Conservation (phyloP, 768 basidiomycete genomes). For the Sarcomyxa edulis region DNA sequence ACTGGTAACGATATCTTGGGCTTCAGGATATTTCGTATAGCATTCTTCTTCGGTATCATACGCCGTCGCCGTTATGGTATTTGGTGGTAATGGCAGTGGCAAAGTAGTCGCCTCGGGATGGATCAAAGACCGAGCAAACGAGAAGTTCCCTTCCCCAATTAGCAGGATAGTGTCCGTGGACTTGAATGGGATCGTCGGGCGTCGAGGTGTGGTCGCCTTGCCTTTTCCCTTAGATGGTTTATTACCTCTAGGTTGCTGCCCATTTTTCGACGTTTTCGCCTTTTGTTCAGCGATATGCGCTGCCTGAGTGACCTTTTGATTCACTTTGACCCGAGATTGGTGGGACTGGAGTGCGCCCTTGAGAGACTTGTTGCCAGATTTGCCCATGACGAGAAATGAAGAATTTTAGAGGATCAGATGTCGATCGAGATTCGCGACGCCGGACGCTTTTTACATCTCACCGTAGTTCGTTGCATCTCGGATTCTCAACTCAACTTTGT, state of each 20-base stretch:
- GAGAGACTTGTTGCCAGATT: constrained; percentile 46
- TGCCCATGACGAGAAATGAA: too few relatives aligned
- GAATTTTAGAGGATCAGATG: too few relatives aligned
- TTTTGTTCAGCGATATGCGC: constrained; percentile 49
- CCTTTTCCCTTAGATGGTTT: constrained; percentile 30
- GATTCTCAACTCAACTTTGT: too few relatives aligned
- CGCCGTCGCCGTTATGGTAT: constrained; percentile 79
- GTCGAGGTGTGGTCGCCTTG: constrained; percentile 26
- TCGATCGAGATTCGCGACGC: too few relatives aligned
- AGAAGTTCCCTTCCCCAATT: constrained; percentile 94
- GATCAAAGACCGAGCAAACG: constrained; percentile 76
- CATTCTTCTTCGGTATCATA: constrained; percentile 78
- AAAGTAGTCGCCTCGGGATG: constrained; percentile 38
- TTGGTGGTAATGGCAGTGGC: constrained; percentile 50
- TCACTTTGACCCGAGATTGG: constrained; percentile 58
- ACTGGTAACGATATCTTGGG: constrained; percentile 47
- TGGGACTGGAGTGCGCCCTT: constrained; percentile 68
- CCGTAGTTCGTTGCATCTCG: too few relatives aligned
- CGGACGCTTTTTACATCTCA: too few relatives aligned
- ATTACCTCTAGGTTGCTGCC: constrained; percentile 11
- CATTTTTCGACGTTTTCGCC: constrained; percentile 25
- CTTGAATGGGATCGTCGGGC: constrained; percentile 59
- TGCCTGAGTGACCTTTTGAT: constrained; percentile 48
- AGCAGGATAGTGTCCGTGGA: constrained; percentile 66
- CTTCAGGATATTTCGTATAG: constrained; percentile 78